A percentile compares a stretch with the other conserved stretches of the same genome.
phyloP scores from a whole-genome alignment of 441 rosid species.

The Lepidium campestre region DNA sequence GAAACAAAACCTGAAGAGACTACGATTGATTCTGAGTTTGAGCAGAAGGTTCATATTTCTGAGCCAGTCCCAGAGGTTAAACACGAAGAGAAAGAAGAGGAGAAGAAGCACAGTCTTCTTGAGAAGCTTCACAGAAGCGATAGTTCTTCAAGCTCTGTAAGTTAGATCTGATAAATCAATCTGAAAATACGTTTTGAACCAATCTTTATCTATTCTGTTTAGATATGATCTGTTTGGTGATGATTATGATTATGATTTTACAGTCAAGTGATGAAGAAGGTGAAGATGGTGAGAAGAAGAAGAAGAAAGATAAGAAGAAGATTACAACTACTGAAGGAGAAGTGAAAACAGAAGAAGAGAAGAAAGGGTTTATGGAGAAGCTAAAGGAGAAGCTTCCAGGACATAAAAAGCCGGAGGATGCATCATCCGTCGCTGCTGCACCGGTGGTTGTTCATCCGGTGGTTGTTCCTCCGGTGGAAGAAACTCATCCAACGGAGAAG shows the following conservation, averaged over 20 bases:
- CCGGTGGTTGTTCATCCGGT: slow-evolving; percentile 8
- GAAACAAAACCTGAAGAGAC: slow-evolving; percentile 49
- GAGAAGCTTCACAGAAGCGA: slow-evolving; percentile 64
- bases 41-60: slow-evolving; percentile 51
- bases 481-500: slow-evolving; percentile 41
- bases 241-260: background rate
- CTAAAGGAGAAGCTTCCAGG: slow-evolving; percentile 49
- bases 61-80: slow-evolving; percentile 20
- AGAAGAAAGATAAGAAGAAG: slow-evolving; percentile 33
- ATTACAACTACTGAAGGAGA: slow-evolving; percentile 21
- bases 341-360: slow-evolving; percentile 32
- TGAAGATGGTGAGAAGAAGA: slow-evolving; percentile 40
- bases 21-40: slow-evolving; percentile 49
- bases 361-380: slow-evolving; percentile 51
- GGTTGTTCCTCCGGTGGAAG: slow-evolving; percentile 18
- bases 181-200: too few species aligned
- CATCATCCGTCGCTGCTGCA: slow-evolving; percentile 37
- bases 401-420: slow-evolving; percentile 48
- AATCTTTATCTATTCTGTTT: too few species aligned
- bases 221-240: too few species aligned
- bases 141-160: slow-evolving; percentile 89
- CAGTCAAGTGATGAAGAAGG: slow-evolving; percentile 91
- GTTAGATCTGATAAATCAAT: slow-evolving; percentile 21
- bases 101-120: slow-evolving; percentile 46
- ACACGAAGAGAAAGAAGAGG: slow-evolving; percentile 29